These are phyloP conservation scores for Jacaranda copaia DNA, from an alignment of 257 asterid species.

Conservation along the genomic window DNA sequence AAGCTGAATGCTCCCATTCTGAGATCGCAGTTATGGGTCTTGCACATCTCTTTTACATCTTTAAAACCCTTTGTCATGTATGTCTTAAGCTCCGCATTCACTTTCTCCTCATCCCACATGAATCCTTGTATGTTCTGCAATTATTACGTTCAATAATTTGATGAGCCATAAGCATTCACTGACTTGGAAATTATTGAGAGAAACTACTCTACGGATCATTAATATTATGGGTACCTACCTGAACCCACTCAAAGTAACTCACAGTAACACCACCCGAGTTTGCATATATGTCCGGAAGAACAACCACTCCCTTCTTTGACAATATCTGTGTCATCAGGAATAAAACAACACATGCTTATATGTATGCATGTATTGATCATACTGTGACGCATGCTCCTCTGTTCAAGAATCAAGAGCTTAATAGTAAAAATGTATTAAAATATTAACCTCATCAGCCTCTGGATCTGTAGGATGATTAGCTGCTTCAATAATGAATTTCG, in stretches of 20 bases:
- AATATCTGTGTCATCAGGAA: slow-evolving; percentile 55
- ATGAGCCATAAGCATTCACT: neutral
- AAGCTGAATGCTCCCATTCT: slow-evolving; percentile 96
- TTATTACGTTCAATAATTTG: too few relatives aligned
- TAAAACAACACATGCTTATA: neutral
- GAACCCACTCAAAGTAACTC: slow-evolving; percentile 94
- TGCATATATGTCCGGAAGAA: slow-evolving; percentile 85
- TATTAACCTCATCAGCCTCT: slow-evolving; percentile 83
- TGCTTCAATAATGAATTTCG: slow-evolving; percentile 82
- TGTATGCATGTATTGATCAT: too few relatives aligned
- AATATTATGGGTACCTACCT: slow-evolving; percentile 44
- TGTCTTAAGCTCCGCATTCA: slow-evolving; percentile 76
- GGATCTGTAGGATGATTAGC: slow-evolving; percentile 96
- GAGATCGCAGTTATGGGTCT: slow-evolving; percentile 70
- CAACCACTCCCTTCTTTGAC: slow-evolving; percentile 73
- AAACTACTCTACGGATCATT: too few relatives aligned
- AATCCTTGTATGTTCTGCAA: slow-evolving; percentile 91
- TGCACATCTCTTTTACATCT: slow-evolving; percentile 86
- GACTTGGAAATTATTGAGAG: neutral
- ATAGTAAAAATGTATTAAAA: neutral
- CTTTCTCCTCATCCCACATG: slow-evolving; percentile 96
- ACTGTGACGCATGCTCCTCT: neutral
- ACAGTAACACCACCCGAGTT: slow-evolving; percentile 90
- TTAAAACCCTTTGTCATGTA: slow-evolving; percentile 81
- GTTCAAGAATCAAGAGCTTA: neutral